Evolutionary conservation across 1,284 basidiomycete species (phyloP), one percentile per base, ranked within the genome.

Genomic region (Lignosus rhinocerotis): DNA sequence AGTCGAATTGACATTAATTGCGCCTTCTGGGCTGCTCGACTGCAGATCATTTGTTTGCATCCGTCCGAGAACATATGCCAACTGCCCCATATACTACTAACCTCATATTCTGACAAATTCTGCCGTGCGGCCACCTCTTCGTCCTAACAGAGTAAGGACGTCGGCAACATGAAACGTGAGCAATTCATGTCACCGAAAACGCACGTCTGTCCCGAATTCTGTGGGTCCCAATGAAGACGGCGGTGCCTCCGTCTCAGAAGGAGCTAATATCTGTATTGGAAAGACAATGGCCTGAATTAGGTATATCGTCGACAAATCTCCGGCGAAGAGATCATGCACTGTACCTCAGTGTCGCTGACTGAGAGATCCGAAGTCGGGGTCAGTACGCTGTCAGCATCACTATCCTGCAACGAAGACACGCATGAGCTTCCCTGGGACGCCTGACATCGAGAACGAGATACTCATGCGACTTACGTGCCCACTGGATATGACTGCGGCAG

Each of bases 211-310:
- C 6, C 59, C 65, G 47, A 30, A 41, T 17, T 63, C 63, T 30
- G 62, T 58, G 33, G 53, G 47, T 6, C 62, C 58, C 45, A 64
- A 63, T 14, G 69, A 69, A 7, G 70, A 66, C 8, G 70, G 66
- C 14, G 70, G 70, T 12, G 57, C 59, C 44, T 66, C 66, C 5
- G 43, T 54, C 17, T 69, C 67, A 10, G 58, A 58, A n/a, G 48
- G 47, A 3, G 59, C 59, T 19, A 54, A 43, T 43, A 59, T 55
- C 63, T 64, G 58, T 9, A 33, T 19, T 11, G 16, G 17, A 25
- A 14, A 33, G 34, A 43, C 34, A 30, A 41, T 4, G n/a, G 19
- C n/a, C n/a, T 16, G 32, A 21, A 39, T 63, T 54, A 60, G 55
- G 11, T 30, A 32, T 14, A 25, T 46, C 32, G 12, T 41, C 30